Percentiles rank a stretch among this genome's conserved stretches.
Conservation (phyloP, 768 basidiomycete species). For the Amanita inopinata region DNA sequence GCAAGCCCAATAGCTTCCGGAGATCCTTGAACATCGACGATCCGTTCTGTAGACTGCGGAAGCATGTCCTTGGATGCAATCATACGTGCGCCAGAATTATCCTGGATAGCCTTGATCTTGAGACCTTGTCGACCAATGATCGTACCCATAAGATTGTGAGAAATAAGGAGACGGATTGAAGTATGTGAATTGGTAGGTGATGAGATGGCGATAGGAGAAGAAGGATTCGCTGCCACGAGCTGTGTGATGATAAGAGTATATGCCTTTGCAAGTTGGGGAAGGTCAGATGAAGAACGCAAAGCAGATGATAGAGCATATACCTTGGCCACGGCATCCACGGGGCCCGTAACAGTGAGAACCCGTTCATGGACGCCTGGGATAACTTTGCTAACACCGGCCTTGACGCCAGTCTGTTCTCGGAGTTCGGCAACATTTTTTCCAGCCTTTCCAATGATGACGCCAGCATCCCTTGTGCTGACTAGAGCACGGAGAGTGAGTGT, state of each 20-base stretch:
- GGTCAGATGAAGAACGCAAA: slow-evolving; percentile 12
- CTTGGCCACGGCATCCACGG: slow-evolving; percentile 89
- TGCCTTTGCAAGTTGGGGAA: slow-evolving; percentile 63
- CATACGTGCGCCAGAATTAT: slow-evolving; percentile 93
- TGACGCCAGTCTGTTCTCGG: slow-evolving; percentile 91
- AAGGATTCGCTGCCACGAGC: slow-evolving; percentile 73
- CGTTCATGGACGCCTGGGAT: slow-evolving; percentile 96
- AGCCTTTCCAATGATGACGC: slow-evolving; percentile 93
- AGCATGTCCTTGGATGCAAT: slow-evolving; percentile 99
- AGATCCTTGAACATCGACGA: slow-evolving; percentile 94
- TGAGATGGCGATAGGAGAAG: slow-evolving; percentile 59
- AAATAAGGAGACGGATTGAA: slow-evolving; percentile 93
- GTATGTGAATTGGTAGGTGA: slow-evolving; percentile 70
- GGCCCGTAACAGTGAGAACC: slow-evolving; percentile 88
- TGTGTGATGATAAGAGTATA: slow-evolving; percentile 92
- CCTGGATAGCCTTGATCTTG: slow-evolving; percentile 99
- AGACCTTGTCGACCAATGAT: slow-evolving; percentile 94
- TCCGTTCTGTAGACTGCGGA: slow-evolving; percentile 96
- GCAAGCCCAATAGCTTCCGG: slow-evolving; percentile 90
- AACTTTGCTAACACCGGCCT: slow-evolving; percentile 98
- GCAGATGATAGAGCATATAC: slow-evolving; percentile 28
- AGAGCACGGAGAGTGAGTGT: slow-evolving; percentile 87
- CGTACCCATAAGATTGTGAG: slow-evolving; percentile 98
- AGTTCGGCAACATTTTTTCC: slow-evolving; percentile 98
- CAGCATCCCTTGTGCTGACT: slow-evolving; percentile 94